Evolutionary conservation across 2,329 filamentous ascomycete species (phyloP), one percentile per base, ranked within the genome.

Genomic region (Pseudopithomyces chartarum): DNA sequence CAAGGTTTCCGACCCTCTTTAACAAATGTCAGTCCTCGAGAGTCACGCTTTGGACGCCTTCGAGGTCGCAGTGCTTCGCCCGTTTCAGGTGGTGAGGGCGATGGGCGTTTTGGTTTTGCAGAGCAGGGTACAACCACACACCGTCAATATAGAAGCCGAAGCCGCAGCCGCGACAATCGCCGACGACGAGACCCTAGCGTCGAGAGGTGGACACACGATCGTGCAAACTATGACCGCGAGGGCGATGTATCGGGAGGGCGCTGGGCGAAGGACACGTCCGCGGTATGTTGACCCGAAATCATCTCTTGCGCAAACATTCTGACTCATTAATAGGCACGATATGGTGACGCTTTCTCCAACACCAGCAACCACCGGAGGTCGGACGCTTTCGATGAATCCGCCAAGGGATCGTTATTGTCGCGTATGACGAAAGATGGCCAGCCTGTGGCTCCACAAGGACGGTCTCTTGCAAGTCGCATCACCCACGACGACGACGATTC

Each of bases 41-140:
- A 74, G 55, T 63, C 71, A 33, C 67, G 68, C n/a, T 70, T 74
- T 33, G 82, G 82, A 34, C 79, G 82, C 46, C 78, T 86, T 45
- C 81, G 85, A 44, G 79, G 85, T 64, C 82, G 86, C 60, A 87
- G 85, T 69, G 85, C 85, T 17, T 88, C 85, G 6, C 86, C 86
- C 26, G 65, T 63, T 23, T 73, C 78, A 17, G 70, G 75, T 47
- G 73, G 78, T 45, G 79, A 80, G 36, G 81, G 78, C 12, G 78
- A 81, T 52, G 79, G 83, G 17, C 75, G 79, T 4, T 78, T 73
- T 36, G 80, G 80, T 6, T 82, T 82, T 61, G 71, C 69, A n/a
- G 80, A 84, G 81, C 58, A 71, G 36, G 65, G 58, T 49, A 79
- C 81, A 15, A 76, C 83, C 45, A 79, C 62, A 58, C 78, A 69